Percentiles rank a stretch among this genome's conserved stretches.
phyloP scores from a whole-genome alignment of 441 rosid genomes.

The Corymbia calophylla region DNA sequence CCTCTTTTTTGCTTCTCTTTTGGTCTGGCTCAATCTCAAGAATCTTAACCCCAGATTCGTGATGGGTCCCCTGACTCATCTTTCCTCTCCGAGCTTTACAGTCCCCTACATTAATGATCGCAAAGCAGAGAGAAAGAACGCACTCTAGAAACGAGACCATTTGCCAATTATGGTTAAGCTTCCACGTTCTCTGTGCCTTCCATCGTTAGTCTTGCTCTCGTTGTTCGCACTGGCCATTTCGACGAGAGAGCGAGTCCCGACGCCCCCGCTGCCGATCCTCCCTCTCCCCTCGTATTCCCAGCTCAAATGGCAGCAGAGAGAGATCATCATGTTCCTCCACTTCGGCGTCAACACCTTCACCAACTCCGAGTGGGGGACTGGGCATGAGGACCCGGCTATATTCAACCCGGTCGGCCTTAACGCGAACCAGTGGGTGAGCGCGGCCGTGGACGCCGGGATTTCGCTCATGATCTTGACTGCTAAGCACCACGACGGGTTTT shows the following conservation, averaged over 20 bases:
- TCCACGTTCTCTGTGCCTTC: not conserved
- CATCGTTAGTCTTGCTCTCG: not conserved
- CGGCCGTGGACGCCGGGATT: slow-evolving; percentile 46
- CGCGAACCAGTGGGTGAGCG: slow-evolving; percentile 44
- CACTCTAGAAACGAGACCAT: not conserved
- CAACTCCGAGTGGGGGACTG: slow-evolving; percentile 65
- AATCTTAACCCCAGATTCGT: no score
- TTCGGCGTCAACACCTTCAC: slow-evolving; percentile 82
- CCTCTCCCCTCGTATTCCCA: slow-evolving; percentile 64
- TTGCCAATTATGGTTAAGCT: not conserved
- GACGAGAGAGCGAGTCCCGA: slow-evolving; percentile 18
- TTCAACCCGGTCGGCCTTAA: slow-evolving; percentile 47
- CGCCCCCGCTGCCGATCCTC: slow-evolving; percentile 59
- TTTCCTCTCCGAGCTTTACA: not conserved
- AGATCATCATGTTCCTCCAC: slow-evolving; percentile 71
- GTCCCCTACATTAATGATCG: not conserved
- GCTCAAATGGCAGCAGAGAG: slow-evolving; percentile 70
- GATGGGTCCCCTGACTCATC: not conserved
- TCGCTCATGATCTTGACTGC: slow-evolving; percentile 60
- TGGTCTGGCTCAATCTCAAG: not conserved
- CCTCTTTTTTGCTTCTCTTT: not conserved
- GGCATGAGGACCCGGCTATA: slow-evolving; percentile 43
- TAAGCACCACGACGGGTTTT: slow-evolving; percentile 79
- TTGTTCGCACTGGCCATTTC: not conserved
- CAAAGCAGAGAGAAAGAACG: not conserved